phyloP scores from a whole-genome alignment of 345 rosid species.

The Citrus inodora region DNA sequence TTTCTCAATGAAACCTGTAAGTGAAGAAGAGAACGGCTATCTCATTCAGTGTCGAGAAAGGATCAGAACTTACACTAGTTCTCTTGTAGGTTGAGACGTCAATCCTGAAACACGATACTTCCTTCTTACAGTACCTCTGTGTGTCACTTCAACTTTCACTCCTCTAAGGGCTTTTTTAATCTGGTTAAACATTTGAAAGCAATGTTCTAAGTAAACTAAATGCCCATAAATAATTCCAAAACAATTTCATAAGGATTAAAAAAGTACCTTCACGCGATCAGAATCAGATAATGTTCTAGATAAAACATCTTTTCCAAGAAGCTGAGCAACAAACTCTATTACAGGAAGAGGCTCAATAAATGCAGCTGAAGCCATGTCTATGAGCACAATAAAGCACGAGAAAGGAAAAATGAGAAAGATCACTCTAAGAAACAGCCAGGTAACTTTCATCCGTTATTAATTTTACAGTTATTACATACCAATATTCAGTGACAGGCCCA shows the following conservation, averaged over 20 bases:
- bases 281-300: conserved; percentile 84
- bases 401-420: conserved; percentile 5
- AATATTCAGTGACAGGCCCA: conserved; percentile 93
- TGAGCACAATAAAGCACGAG: neutral
- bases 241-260: neutral
- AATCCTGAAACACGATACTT: conserved; percentile 99
- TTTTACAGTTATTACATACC: conserved; percentile 42
- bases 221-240: conserved; percentile 2
- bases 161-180: conserved; percentile 91
- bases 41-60: neutral
- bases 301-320: conserved; percentile 74
- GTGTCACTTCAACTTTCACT: conserved; percentile 98
- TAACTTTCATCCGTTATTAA: neutral
- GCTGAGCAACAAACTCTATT: conserved; percentile 88
- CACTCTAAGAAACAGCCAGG: neutral
- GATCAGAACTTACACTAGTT: conserved; percentile 60
- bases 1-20: neutral
- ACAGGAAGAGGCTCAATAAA: conserved; percentile 99
- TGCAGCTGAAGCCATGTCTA: conserved; percentile 98
- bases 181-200: conserved; percentile 33
- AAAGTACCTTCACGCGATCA: conserved; percentile 82
- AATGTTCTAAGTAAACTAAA: conserved; percentile 8
- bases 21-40: neutral
- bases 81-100: conserved; percentile 96
- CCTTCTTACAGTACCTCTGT: conserved; percentile 80